phyloP scores from a whole-genome alignment of 306 rosid genomes.

The Comarum palustre region DNA sequence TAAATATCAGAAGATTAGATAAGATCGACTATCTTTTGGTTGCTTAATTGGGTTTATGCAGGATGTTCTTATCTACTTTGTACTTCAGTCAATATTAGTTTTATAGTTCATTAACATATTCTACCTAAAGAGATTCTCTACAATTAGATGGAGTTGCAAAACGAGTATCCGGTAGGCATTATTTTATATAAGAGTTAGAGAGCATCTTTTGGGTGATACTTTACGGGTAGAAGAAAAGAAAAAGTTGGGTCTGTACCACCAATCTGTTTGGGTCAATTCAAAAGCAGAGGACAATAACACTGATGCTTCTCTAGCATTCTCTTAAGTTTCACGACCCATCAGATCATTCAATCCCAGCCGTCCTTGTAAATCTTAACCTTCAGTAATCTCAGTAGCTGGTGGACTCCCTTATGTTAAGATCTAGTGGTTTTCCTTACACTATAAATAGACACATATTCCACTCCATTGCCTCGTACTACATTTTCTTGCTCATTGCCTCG shows the following conservation, averaged over 20 bases:
- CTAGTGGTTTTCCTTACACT: conserved; percentile 22
- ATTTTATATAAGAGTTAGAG: conserved; percentile 23
- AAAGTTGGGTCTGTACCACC: conserved; percentile 28
- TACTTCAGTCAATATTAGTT: conserved; percentile 1
- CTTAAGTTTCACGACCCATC: conserved; percentile 30
- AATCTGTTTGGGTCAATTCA: conserved; percentile 31
- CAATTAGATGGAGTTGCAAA: conserved; percentile 34
- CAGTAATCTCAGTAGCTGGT: conserved; percentile 6
- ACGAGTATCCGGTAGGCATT: conserved; percentile 34
- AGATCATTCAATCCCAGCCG: conserved; percentile 44
- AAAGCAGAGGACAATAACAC: conserved; percentile 50
- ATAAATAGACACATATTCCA: conserved; percentile 34
- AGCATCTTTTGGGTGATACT: conserved; percentile 40
- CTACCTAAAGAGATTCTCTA: conserved; percentile 19
- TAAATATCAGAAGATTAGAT: neutral
- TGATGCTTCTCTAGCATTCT: conserved; percentile 31
- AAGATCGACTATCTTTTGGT: neutral
- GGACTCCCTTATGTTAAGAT: conserved; percentile 7
- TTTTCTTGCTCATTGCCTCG: conserved; percentile 17
- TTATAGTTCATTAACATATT: neutral
- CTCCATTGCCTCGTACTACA: conserved; percentile 17
- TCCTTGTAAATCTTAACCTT: conserved; percentile 28
- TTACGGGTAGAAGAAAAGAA: conserved; percentile 17
- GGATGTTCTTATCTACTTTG: conserved; percentile 2
- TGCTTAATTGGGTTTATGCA: neutral